phyloP scores from a whole-genome alignment of 2,329 filamentous ascomycete species.

The Neonectria ditissima region DNA sequence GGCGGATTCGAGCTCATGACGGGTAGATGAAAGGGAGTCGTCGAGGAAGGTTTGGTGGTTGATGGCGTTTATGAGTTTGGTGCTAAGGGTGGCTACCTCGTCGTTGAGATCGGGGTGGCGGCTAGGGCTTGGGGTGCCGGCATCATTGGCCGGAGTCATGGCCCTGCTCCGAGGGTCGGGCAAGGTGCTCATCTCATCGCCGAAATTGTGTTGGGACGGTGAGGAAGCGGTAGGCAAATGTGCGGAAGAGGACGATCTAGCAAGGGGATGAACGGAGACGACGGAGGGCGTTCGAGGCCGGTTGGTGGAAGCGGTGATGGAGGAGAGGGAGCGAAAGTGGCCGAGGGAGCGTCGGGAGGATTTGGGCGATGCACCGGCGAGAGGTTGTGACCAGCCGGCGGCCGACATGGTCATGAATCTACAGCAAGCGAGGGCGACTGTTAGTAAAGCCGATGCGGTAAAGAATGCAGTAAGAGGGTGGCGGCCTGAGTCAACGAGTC shows the following conservation, averaged over 20 bases:
- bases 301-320: slow-evolving; percentile 59
- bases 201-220: slow-evolving; percentile 58
- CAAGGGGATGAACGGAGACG: slow-evolving; percentile 52
- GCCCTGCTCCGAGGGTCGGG: slow-evolving; percentile 71
- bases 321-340: slow-evolving; percentile 66
- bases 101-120: slow-evolving; percentile 69
- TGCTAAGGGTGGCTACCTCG: slow-evolving; percentile 91
- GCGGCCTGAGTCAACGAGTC: slow-evolving; percentile 34
- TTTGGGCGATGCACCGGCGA: slow-evolving; percentile 39
- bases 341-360: slow-evolving; percentile 54
- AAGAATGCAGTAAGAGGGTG: slow-evolving; percentile 20
- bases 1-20: slow-evolving; percentile 84
- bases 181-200: slow-evolving; percentile 75
- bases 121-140: slow-evolving; percentile 47
- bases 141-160: slow-evolving; percentile 58
- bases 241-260: slow-evolving; percentile 54
- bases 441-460: slow-evolving; percentile 24
- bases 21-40: slow-evolving; percentile 84
- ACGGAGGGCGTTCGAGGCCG: slow-evolving; percentile 53
- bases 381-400: slow-evolving; percentile 63
- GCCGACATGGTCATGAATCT: slow-evolving; percentile 63
- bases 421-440: slow-evolving; percentile 32
- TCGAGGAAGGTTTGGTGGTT: slow-evolving; percentile 95
- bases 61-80: slow-evolving; percentile 96
- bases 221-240: slow-evolving; percentile 53